Percentiles rank a stretch among this genome's conserved stretches.
Conservation (phyloP, 305 asterid species). For the Striga hermonthica region DNA sequence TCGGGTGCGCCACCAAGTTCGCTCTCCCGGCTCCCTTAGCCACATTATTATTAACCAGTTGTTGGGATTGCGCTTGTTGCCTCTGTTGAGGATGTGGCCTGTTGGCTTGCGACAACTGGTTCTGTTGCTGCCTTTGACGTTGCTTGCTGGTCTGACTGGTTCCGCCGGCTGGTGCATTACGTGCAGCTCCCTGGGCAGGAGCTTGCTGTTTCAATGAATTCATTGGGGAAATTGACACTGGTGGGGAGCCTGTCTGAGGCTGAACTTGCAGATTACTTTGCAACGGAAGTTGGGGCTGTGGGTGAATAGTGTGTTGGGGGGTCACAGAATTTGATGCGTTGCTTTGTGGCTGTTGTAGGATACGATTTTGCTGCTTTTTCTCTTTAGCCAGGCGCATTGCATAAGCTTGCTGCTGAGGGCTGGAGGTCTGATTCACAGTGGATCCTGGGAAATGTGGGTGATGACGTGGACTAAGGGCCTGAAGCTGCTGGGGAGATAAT, state of each 20-base stretch:
- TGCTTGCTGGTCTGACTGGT: constrained; percentile 54
- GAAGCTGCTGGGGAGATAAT: constrained; percentile 55
- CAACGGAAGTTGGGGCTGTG: constrained; percentile 56
- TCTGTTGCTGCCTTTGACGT: constrained; percentile 51
- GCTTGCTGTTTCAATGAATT: too few species aligned
- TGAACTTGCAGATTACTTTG: constrained; percentile 53
- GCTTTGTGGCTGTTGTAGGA: constrained; percentile 44
- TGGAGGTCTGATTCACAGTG: constrained; percentile 46
- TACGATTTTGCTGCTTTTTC: constrained; percentile 60
- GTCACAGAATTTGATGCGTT: constrained; percentile 53
- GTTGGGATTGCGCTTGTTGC: constrained; percentile 34
- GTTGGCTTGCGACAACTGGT: constrained; percentile 38
- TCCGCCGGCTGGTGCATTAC: constrained; percentile 51
- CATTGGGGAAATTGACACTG: background rate
- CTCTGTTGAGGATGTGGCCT: constrained; percentile 68
- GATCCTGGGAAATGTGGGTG: constrained; percentile 64
- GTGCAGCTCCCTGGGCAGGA: constrained; percentile 46
- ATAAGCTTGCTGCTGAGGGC: constrained; percentile 69
- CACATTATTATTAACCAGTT: constrained; percentile 7
- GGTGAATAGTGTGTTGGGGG: constrained; percentile 50
- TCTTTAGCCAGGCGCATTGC: constrained; percentile 69
- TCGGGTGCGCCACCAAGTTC: constrained; percentile 28
- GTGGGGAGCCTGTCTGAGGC: constrained; percentile 42
- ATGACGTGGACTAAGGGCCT: constrained; percentile 43
- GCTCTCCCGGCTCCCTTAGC: constrained; percentile 71